Conservation (phyloP, 2,329 filamentous ascomycete genomes). For the Botrytis fabae region DNA sequence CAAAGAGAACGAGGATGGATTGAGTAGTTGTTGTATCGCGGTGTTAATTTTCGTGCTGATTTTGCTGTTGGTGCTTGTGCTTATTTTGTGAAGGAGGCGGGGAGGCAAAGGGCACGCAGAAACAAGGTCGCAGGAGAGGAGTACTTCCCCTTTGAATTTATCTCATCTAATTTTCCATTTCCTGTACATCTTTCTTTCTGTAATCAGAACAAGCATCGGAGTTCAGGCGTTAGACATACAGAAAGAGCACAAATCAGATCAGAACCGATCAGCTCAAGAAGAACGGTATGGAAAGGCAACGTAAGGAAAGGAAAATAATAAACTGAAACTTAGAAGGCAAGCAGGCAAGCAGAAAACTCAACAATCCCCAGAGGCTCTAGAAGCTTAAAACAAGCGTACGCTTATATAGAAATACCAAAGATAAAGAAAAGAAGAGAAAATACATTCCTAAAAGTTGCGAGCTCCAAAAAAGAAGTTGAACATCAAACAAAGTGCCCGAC, state of each 20-base stretch:
- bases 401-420: neutral
- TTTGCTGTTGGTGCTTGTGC: slow-evolving; percentile 76
- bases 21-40: slow-evolving; percentile 88
- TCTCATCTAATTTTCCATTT: neutral
- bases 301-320: neutral
- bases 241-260: neutral
- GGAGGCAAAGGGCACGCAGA: neutral
- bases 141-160: neutral
- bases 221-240: slow-evolving; percentile 8
- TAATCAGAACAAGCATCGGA: slow-evolving; percentile 7
- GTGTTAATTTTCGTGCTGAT: slow-evolving; percentile 87
- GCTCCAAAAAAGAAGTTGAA: neutral
- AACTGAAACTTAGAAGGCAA: neutral
- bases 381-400: neutral
- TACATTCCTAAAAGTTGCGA: neutral
- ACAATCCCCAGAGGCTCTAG: neutral
- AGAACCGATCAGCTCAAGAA: neutral
- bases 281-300: neutral
- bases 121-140: no score
- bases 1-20: slow-evolving; percentile 82
- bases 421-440: neutral
- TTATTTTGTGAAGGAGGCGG: slow-evolving; percentile 51
- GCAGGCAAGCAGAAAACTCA: neutral
- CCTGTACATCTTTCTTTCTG: neutral
- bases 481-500: neutral